A percentile compares a stretch with the other conserved stretches of the same genome.
Conservation (phyloP, 169 alveolate species). For the Besnoitia besnoiti region DNA sequence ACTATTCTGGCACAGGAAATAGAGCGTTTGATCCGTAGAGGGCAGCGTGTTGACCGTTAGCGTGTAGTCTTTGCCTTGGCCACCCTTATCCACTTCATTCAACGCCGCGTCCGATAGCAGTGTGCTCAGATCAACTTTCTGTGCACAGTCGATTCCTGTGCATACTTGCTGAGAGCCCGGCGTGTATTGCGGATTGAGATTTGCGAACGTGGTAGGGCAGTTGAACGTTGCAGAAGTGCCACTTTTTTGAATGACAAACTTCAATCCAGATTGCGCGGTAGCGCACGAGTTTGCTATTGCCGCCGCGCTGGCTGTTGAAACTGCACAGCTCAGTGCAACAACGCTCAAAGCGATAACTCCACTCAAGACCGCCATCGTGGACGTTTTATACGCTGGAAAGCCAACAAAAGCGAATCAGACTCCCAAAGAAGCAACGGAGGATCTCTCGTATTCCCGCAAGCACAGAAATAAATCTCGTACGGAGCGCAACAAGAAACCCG, state of each 20-base stretch:
- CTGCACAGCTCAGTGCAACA: neutral
- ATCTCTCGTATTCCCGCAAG: neutral
- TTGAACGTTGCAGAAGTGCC: neutral
- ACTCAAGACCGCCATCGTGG: neutral
- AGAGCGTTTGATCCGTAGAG: neutral
- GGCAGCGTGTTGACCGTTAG: neutral
- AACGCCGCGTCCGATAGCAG: neutral
- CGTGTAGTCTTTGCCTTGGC: conserved; percentile 6
- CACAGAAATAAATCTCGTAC: neutral
- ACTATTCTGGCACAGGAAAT: neutral
- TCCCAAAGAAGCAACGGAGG: neutral
- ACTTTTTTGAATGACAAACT: no score
- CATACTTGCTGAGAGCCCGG: neutral
- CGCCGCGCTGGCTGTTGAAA: neutral
- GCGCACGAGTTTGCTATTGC: neutral
- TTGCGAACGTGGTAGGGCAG: neutral
- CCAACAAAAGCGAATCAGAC: neutral
- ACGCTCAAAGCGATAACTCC: neutral
- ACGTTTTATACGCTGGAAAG: neutral
- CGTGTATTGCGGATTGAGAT: neutral
- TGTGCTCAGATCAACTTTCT: neutral
- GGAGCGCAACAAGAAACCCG: neutral
- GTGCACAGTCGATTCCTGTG: neutral
- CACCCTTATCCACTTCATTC: no score
- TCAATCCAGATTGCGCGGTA: neutral